Percentiles rank a stretch among this genome's conserved stretches.
phyloP scores from a whole-genome alignment of 805 yeast species.

The Wickerhamiella allomyrinae region DNA sequence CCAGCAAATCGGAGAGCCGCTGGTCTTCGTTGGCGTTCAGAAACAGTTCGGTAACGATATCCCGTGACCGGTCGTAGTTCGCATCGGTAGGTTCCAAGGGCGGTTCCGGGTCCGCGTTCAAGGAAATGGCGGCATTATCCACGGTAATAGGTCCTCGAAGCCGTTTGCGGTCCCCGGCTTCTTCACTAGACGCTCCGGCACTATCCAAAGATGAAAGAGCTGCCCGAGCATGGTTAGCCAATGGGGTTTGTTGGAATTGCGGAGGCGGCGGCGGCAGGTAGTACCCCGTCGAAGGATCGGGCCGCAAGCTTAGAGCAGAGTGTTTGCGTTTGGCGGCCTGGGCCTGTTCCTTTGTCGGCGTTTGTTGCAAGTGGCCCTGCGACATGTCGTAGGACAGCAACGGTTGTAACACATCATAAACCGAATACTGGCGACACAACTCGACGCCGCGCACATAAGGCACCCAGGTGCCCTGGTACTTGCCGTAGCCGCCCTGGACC shows the following conservation, averaged over 20 bases:
- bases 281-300: neutral
- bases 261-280: neutral
- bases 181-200: slow-evolving; percentile 8
- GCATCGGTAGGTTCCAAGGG: slow-evolving; percentile 8
- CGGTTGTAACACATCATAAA: slow-evolving; percentile 38
- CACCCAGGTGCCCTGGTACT: slow-evolving; percentile 57
- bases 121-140: neutral
- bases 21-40: slow-evolving; percentile 12
- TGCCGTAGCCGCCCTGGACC: slow-evolving; percentile 63
- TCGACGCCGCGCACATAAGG: slow-evolving; percentile 46
- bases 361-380: slow-evolving; percentile 24
- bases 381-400: slow-evolving; percentile 33
- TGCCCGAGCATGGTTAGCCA: slow-evolving; percentile 7
- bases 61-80: slow-evolving; percentile 8
- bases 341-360: slow-evolving; percentile 38
- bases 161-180: slow-evolving; percentile 6
- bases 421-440: slow-evolving; percentile 47
- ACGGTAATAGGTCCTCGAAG: slow-evolving; percentile 9
- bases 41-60: slow-evolving; percentile 17
- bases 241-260: slow-evolving; percentile 3
- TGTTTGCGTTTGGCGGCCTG: slow-evolving; percentile 27
- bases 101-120: slow-evolving; percentile 4
- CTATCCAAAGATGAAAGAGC: slow-evolving; percentile 13
- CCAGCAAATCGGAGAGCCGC: slow-evolving; percentile 10
- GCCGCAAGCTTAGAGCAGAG: slow-evolving; percentile 5